phyloP scores from a whole-genome alignment of 768 basidiomycete genomes.

The Hysterangium stoloniferum region DNA sequence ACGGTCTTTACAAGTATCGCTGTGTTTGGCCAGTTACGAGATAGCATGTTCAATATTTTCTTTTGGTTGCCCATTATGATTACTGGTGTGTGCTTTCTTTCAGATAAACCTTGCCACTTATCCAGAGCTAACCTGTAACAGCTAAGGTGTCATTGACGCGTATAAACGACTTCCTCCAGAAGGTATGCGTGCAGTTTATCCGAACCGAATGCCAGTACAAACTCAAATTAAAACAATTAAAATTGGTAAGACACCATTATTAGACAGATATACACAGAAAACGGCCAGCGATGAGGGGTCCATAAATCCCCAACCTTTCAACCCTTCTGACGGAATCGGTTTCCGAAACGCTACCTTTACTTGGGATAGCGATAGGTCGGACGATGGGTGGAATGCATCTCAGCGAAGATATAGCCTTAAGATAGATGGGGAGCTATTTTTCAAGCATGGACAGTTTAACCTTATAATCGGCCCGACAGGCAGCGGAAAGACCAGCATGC shows the following conservation, averaged over 20 bases:
- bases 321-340: conserved; percentile 1
- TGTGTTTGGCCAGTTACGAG: conserved; percentile 31
- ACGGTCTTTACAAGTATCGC: conserved; percentile 29
- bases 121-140: conserved; percentile 10
- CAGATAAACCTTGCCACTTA: background rate
- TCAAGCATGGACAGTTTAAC: conserved; percentile 8
- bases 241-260: background rate
- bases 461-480: conserved; percentile 12
- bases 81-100: background rate
- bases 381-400: conserved; percentile 10
- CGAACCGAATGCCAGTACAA: too few species aligned
- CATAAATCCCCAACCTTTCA: background rate
- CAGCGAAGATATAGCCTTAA: conserved; percentile 12
- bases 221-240: background rate
- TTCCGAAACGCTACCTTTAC: conserved; percentile 17
- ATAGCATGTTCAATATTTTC: conserved; percentile 15
- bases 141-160: conserved; percentile 29
- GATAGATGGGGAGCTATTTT: conserved; percentile 10
- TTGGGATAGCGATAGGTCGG: conserved; percentile 8
- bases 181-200: conserved; percentile 9
- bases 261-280: conserved; percentile 5
- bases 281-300: background rate
- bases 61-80: background rate
- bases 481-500: conserved; percentile 9
- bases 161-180: conserved; percentile 28